Percentiles rank a stretch among this genome's conserved stretches.
phyloP scores from a whole-genome alignment of 768 basidiomycete genomes.

The Lactarius psammicola region DNA sequence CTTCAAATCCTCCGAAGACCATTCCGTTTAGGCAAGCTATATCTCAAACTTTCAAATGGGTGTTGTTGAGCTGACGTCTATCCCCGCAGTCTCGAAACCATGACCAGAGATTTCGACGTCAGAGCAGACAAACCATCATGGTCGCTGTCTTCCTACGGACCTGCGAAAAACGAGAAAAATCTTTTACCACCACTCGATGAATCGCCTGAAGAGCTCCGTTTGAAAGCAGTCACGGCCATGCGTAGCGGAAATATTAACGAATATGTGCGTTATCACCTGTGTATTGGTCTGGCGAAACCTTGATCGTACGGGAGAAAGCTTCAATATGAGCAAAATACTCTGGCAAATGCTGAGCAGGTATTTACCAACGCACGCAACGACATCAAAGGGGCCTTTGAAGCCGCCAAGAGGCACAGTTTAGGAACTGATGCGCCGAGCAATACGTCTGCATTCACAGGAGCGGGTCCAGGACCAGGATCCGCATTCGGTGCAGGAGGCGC shows the following conservation, averaged over 20 bases:
- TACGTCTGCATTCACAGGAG: conserved; percentile 9
- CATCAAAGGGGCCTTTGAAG: conserved; percentile 40
- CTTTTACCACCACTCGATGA: conserved; percentile 64
- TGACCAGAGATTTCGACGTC: conserved; percentile 52
- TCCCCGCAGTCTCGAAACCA: conserved; percentile 52
- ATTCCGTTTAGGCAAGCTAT: conserved; percentile 23
- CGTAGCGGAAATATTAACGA: conserved; percentile 53
- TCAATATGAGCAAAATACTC: conserved; percentile 56
- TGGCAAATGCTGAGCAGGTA: conserved; percentile 49
- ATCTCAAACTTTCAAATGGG: neutral
- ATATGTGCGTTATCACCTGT: conserved; percentile 54
- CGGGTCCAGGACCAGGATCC: conserved; percentile 7
- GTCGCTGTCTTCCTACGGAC: conserved; percentile 76
- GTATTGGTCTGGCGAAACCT: neutral
- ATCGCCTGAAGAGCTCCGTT: conserved; percentile 72
- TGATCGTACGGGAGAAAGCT: conserved; percentile 33
- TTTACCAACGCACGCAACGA: conserved; percentile 47
- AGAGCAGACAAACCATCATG: conserved; percentile 64
- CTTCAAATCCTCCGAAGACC: conserved; percentile 15
- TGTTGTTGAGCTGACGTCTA: neutral
- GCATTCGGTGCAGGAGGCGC: conserved; percentile 25
- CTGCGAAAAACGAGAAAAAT: conserved; percentile 67
- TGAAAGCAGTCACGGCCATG: conserved; percentile 55
- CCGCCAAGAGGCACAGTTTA: conserved; percentile 47
- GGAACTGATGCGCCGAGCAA: conserved; percentile 23